Evolutionary conservation across 2,329 filamentous ascomycete species (phyloP).

Genomic region (Bipolaris zeicola): DNA sequence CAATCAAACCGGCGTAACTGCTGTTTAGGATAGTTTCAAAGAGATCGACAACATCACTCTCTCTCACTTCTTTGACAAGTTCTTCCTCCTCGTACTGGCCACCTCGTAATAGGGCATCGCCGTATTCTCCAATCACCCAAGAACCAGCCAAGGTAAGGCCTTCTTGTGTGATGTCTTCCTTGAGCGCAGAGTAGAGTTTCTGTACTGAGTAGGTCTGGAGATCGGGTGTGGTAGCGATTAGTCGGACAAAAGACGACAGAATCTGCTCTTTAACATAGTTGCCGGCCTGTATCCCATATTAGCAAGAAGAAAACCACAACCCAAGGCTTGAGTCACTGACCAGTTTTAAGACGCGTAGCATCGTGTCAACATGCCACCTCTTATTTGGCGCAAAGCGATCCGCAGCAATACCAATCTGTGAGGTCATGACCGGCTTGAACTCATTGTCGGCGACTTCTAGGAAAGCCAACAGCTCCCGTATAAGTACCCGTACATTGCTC

Average conservation of each 20-base stretch:
- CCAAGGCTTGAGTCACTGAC: slow-evolving; percentile 26
- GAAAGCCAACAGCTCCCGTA: slow-evolving; percentile 92
- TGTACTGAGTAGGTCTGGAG: slow-evolving; percentile 96
- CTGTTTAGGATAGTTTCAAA: slow-evolving; percentile 92
- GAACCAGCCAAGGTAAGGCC: slow-evolving; percentile 89
- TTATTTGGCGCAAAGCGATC: slow-evolving; percentile 97
- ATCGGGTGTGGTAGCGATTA: slow-evolving; percentile 93
- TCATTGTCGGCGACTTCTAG: slow-evolving; percentile 96
- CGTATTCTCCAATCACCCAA: slow-evolving; percentile 98
- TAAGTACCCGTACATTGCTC: slow-evolving; percentile 89
- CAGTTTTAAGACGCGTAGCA: slow-evolving; percentile 89
- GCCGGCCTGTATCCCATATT: slow-evolving; percentile 62
- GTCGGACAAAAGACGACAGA: slow-evolving; percentile 90
- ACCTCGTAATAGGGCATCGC: slow-evolving; percentile 84
- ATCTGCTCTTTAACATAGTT: slow-evolving; percentile 99
- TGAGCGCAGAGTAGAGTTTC: slow-evolving; percentile 87
- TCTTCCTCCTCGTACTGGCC: slow-evolving; percentile 96
- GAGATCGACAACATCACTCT: slow-evolving; percentile 90
- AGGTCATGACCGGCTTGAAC: slow-evolving; percentile 98
- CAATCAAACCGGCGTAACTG: slow-evolving; percentile 87
- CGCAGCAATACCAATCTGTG: slow-evolving; percentile 94
- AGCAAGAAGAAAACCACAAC: slow-evolving; percentile 6
- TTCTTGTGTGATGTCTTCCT: slow-evolving; percentile 97
- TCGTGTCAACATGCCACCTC: slow-evolving; percentile 97
- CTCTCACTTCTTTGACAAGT: slow-evolving; percentile 78